A percentile compares a stretch with the other conserved stretches of the same genome.
These are phyloP conservation scores for Artomyces pyxidatus DNA, from an alignment of 768 basidiomycete species.

Conservation along the genomic window DNA sequence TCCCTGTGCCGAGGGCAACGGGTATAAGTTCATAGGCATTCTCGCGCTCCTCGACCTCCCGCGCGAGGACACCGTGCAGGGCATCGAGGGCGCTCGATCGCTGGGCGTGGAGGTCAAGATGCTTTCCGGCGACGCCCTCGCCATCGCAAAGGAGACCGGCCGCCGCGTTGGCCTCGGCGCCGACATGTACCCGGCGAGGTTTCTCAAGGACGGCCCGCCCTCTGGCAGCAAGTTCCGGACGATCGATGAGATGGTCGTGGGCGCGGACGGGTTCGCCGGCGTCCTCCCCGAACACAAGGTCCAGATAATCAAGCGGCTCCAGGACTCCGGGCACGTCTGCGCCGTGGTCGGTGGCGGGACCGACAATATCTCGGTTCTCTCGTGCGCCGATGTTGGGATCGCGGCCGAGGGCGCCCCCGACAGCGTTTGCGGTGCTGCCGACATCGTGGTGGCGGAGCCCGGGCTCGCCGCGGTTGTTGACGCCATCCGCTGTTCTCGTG, in stretches of 20 bases:
- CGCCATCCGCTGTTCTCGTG: constrained; percentile 94
- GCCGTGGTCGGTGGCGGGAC: constrained; percentile 99
- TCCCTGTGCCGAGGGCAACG: constrained; percentile 82
- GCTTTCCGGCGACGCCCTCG: constrained; percentile 99
- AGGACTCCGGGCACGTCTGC: constrained; percentile 90
- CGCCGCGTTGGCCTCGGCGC: constrained; percentile 96
- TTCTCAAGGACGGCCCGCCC: constrained; percentile 93
- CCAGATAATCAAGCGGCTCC: constrained; percentile 97
- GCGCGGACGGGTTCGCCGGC: constrained; percentile 97
- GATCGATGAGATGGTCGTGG: constrained; percentile 98
- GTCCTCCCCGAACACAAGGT: constrained; percentile 99
- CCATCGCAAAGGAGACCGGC: constrained; percentile 98
- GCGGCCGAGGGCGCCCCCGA: constrained; percentile 99
- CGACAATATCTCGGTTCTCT: constrained; percentile 95
- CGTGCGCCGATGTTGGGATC: constrained; percentile 98
- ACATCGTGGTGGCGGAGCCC: constrained; percentile 96
- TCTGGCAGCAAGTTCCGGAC: constrained; percentile 76
- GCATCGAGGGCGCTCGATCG: constrained; percentile 91
- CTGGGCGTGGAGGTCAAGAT: constrained; percentile 99
- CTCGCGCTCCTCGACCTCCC: constrained; percentile 97
- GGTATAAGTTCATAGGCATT: constrained; percentile 95
- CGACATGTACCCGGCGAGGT: constrained; percentile 99
- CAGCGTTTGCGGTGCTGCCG: constrained; percentile 95
- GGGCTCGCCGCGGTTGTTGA: constrained; percentile 99
- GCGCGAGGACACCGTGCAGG: constrained; percentile 97